Evolutionary conservation across 106 monocot species (phyloP).

Genomic region (Ottelia alismoides): DNA sequence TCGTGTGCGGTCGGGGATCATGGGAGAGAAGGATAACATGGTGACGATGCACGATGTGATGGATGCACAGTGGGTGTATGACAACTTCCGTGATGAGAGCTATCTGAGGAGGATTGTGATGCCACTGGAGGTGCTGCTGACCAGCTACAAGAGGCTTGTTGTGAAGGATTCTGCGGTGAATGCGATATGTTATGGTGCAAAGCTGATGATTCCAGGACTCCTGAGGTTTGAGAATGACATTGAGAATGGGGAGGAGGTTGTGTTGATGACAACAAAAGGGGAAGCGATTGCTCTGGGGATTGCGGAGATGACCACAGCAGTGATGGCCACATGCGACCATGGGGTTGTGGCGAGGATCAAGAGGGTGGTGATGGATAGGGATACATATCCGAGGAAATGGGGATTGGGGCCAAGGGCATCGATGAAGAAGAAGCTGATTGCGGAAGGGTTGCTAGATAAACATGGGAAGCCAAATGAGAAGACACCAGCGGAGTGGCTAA

Average conservation of each 20-base stretch:
- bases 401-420: constrained; percentile 79
- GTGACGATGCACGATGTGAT: constrained; percentile 92
- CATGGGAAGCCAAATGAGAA: constrained; percentile 96
- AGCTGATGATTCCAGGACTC: constrained; percentile 85
- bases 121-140: constrained; percentile 78
- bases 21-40: constrained; percentile 90
- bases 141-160: constrained; percentile 85
- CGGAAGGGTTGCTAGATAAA: constrained; percentile 75
- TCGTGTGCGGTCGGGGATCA: constrained; percentile 76
- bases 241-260: constrained; percentile 87
- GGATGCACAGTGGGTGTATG: constrained; percentile 78
- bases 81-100: constrained; percentile 61
- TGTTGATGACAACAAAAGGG: constrained; percentile 89
- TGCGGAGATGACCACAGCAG: constrained; percentile 90
- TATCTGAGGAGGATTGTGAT: constrained; percentile 73
- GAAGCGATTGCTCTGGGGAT: constrained; percentile 87
- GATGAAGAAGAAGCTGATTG: constrained; percentile 87
- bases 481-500: constrained; percentile 75
- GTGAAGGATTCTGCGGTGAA: constrained; percentile 94
- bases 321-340: constrained; percentile 94
- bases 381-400: constrained; percentile 93
- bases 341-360: constrained; percentile 76
- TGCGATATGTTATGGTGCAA: constrained; percentile 91
- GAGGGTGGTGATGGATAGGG: constrained; percentile 95
- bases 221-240: constrained; percentile 85